phyloP scores from a whole-genome alignment of 495 filamentous ascomycete genomes.

The Lentithecium fluviatile region DNA sequence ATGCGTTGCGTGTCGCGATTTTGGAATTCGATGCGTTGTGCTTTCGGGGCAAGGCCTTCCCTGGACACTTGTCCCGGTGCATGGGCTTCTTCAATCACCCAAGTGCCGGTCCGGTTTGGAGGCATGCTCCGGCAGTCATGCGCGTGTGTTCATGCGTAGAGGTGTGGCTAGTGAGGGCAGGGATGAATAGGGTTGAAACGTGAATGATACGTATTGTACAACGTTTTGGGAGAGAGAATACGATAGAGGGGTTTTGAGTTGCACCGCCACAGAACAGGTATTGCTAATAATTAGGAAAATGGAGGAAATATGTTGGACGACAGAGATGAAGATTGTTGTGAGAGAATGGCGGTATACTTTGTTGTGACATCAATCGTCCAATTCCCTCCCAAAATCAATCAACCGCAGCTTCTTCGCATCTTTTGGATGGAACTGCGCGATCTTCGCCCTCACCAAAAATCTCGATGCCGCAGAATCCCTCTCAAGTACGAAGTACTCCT shows the following conservation, averaged over 20 bases:
- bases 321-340: too few relatives aligned
- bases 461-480: constrained; percentile 77
- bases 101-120: neutral
- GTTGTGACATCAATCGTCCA: constrained; percentile 56
- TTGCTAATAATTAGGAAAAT: neutral
- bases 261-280: constrained; percentile 12
- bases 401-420: constrained; percentile 74
- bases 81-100: neutral
- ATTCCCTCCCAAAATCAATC: constrained; percentile 78
- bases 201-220: constrained; percentile 4
- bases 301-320: neutral
- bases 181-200: constrained; percentile 3
- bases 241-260: constrained; percentile 5
- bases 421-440: constrained; percentile 81
- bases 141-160: neutral
- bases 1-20: too few relatives aligned
- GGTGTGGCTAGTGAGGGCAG: neutral
- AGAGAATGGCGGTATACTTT: too few relatives aligned
- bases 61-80: neutral
- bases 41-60: too few relatives aligned
- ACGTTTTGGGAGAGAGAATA: neutral
- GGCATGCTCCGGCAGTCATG: neutral
- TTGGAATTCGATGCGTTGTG: too few relatives aligned
- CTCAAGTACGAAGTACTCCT: constrained; percentile 66
- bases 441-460: constrained; percentile 79